Percentiles rank a stretch among this genome's conserved stretches.
These are phyloP conservation scores for Escallonia herrerae DNA, from an alignment of 129 eudicot genomes.

Conservation along the genomic window DNA sequence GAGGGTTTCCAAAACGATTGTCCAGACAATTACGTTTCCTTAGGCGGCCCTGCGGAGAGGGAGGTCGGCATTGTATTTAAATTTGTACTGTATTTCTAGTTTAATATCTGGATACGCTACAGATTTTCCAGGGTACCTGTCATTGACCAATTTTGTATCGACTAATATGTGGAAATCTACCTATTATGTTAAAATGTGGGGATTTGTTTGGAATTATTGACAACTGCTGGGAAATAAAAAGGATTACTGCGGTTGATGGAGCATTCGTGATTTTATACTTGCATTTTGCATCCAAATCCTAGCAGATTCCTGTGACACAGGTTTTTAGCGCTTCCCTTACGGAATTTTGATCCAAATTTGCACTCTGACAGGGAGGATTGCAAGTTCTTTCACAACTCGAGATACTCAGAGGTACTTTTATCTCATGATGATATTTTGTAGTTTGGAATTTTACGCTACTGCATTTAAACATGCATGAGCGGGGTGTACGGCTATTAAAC, in stretches of 20 bases:
- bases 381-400: conserved; percentile 79
- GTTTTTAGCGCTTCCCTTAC: neutral
- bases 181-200: neutral
- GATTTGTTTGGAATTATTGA: neutral
- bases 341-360: neutral
- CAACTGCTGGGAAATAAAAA: neutral
- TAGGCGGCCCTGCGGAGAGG: conserved; percentile 31
- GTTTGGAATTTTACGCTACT: conserved; percentile 6
- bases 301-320: neutral
- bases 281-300: neutral
- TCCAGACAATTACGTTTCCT: conserved; percentile 34
- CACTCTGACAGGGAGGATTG: conserved; percentile 35
- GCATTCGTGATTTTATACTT: neutral
- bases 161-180: neutral
- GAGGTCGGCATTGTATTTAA: conserved; percentile 27
- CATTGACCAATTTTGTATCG: neutral
- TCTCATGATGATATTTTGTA: neutral
- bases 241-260: too few relatives aligned
- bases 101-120: neutral
- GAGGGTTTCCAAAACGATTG: conserved; percentile 32
- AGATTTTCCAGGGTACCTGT: neutral
- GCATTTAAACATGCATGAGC: neutral
- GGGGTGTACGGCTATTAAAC: neutral
- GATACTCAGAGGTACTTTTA: conserved; percentile 46
- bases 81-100: neutral